Evolutionary conservation across 2,329 filamentous ascomycete species (phyloP).

Genomic region (Xylaria sp.): DNA sequence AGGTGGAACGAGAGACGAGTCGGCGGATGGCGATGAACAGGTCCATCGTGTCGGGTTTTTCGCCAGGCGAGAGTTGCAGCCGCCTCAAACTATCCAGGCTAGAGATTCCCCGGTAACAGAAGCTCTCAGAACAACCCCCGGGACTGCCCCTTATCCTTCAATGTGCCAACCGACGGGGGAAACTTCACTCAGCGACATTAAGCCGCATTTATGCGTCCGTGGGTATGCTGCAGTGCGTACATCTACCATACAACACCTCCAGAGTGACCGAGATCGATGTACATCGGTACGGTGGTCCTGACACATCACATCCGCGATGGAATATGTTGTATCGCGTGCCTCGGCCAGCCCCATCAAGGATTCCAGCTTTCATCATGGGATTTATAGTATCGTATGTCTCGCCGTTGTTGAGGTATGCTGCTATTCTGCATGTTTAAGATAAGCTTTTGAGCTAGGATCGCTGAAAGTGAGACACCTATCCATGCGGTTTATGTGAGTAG

Average conservation of each 20-base stretch:
- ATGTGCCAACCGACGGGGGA: neutral
- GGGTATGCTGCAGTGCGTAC: neutral
- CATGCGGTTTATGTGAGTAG: neutral
- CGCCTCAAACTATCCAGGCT: neutral
- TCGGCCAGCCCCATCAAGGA: neutral
- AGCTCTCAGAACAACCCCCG: neutral
- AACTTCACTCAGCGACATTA: neutral
- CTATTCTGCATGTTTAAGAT: neutral
- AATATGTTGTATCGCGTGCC: neutral
- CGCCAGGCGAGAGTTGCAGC: neutral
- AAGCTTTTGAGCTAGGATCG: neutral
- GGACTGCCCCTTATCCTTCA: neutral
- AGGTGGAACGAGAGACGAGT: constrained; percentile 97
- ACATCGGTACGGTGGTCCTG: neutral
- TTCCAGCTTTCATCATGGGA: neutral
- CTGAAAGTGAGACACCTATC: neutral
- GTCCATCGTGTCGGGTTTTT: neutral
- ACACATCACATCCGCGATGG: neutral
- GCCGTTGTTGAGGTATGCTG: neutral
- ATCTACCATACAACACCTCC: neutral
- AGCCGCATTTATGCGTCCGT: neutral
- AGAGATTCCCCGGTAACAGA: neutral
- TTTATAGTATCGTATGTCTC: neutral
- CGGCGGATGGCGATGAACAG: constrained; percentile 83
- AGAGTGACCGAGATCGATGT: neutral